Evolutionary conservation across 768 basidiomycete species (phyloP).

Genomic region (Tylopilus vinaceipallidus): DNA sequence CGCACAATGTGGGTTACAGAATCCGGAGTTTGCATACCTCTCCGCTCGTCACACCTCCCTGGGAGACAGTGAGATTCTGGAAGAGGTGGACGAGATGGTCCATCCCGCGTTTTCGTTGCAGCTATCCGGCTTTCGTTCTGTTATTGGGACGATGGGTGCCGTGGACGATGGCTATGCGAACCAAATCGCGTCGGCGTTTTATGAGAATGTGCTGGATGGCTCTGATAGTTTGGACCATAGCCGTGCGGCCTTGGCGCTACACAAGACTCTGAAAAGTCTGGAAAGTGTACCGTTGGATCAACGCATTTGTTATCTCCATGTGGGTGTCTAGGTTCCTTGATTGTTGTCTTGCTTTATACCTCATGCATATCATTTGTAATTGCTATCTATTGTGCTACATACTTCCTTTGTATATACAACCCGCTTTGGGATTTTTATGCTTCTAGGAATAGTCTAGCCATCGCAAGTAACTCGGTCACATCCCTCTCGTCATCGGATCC

Average conservation of each 20-base stretch:
- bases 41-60: neutral
- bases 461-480: too few relatives aligned
- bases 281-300: neutral
- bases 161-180: neutral
- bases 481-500: slow-evolving; percentile 34
- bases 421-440: too few relatives aligned
- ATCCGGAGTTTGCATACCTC: slow-evolving; percentile 1
- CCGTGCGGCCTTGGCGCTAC: neutral
- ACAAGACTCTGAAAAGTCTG: neutral
- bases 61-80: neutral
- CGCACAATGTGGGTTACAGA: neutral
- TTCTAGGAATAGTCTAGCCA: too few relatives aligned
- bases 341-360: neutral
- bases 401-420: too few relatives aligned
- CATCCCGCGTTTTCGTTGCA: slow-evolving; percentile 2
- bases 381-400: too few relatives aligned
- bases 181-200: neutral
- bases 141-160: slow-evolving; percentile 5
- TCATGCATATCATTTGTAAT: neutral
- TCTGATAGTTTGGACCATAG: neutral
- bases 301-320: neutral
- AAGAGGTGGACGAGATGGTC: slow-evolving; percentile 2
- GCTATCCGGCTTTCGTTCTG: slow-evolving; percentile 5
- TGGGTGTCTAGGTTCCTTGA: neutral
- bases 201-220: neutral